phyloP scores from a whole-genome alignment of 2,329 filamentous ascomycete genomes.

The Colletotrichum camelliae region DNA sequence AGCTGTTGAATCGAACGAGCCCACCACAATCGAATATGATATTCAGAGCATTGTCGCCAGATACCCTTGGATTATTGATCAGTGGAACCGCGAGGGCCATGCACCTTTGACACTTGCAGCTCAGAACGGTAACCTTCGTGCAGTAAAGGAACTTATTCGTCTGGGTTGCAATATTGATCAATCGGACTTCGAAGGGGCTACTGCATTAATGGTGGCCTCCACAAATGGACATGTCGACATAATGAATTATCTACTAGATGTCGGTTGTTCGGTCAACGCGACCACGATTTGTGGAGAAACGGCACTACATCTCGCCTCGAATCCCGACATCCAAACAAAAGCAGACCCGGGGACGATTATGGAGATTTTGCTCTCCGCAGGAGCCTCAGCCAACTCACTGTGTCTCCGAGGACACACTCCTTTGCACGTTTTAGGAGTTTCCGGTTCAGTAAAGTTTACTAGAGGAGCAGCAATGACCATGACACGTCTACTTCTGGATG shows the following conservation, averaged over 20 bases:
- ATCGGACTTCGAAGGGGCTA: rapidly evolving
- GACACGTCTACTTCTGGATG: background rate
- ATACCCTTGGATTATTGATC: background rate
- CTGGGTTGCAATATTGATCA: background rate
- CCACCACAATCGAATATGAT: background rate
- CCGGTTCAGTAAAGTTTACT: no score
- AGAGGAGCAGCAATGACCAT: rapidly evolving
- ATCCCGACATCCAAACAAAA: rapidly evolving
- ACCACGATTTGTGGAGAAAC: rapidly evolving
- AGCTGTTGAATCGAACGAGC: background rate
- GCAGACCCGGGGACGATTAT: background rate
- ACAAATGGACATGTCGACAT: rapidly evolving
- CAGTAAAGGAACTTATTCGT: background rate
- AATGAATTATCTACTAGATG: background rate
- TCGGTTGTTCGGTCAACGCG: background rate
- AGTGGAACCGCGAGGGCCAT: background rate
- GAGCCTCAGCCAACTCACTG: background rate
- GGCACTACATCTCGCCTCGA: background rate
- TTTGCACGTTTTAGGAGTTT: no score
- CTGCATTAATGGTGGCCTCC: background rate
- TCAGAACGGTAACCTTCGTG: background rate
- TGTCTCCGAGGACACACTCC: rapidly evolving
- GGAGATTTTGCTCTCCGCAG: background rate
- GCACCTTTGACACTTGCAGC: background rate
- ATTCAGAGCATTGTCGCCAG: background rate